Percentiles rank a stretch among this genome's conserved stretches.
Conservation (phyloP, 2,329 filamentous ascomycete genomes). For the Domatiomyces globalis region DNA sequence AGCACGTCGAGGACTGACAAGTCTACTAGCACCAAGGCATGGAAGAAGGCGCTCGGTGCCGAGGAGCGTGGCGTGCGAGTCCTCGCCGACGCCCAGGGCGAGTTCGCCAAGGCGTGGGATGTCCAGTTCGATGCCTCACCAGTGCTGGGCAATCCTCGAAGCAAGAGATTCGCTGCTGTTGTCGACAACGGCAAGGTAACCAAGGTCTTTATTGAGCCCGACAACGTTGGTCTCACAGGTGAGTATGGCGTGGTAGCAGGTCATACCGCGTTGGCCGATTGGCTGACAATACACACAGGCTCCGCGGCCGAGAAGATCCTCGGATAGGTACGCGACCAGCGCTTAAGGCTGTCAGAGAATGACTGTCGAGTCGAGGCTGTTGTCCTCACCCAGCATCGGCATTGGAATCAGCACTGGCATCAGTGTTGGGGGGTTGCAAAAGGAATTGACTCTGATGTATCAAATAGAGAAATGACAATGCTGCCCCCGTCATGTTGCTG, state of each 20-base stretch:
- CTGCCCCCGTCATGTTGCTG: neutral
- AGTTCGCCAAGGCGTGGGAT: conserved; percentile 72
- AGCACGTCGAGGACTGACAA: neutral
- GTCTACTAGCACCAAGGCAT: conserved; percentile 65
- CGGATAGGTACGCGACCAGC: neutral
- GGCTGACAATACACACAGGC: conserved; percentile 3
- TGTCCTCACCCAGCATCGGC: neutral
- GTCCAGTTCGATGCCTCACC: conserved; percentile 64
- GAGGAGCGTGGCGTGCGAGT: conserved; percentile 71
- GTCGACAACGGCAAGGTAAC: conserved; percentile 76
- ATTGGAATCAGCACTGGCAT: neutral
- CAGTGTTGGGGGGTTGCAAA: neutral
- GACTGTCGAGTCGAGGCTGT: neutral
- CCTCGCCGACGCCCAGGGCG: conserved; percentile 64
- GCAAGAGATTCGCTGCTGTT: conserved; percentile 77
- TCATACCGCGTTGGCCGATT: neutral
- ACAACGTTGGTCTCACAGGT: conserved; percentile 73
- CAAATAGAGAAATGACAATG: neutral
- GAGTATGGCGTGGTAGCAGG: conserved; percentile 17
- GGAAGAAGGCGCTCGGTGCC: conserved; percentile 58
- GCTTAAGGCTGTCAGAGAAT: neutral
- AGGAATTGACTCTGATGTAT: neutral
- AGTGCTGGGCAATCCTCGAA: conserved; percentile 68
- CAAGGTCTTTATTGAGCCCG: conserved; percentile 68
- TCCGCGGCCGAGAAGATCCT: conserved; percentile 17